Base-by-base conservation (phyloP, 2,329 filamentous ascomycete genomes). In the Juglanconis juglandina region DNA sequence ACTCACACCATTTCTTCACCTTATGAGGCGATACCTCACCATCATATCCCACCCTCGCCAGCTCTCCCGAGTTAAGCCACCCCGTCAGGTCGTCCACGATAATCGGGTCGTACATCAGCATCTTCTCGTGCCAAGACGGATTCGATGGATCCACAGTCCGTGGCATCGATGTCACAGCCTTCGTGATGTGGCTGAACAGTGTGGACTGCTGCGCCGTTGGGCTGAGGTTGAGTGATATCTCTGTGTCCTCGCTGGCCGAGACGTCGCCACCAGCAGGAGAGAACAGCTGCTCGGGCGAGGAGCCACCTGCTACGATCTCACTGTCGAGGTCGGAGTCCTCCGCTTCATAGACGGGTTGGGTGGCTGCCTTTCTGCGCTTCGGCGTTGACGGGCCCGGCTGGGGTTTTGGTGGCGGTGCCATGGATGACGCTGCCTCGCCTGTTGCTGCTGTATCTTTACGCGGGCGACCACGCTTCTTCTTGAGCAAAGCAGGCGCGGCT, bases 61-160 rank as follows among this genome's bases (percentile, higher is more conserved):
- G 74, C 32, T 86, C 84, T 11, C 88, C 88, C 3, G 81, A 81
- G 66, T 96, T 97, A 14, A 98, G 75, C 90, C 92, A 98, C 0
- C 78, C 75, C 0, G 93, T 84, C 13, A 99, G 77, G 65, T 97
- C 92, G 73, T 98, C 94, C 0, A 97, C 75, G 1, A 95, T 81
- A 48, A 99, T 89, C 0, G 94, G 92, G 68, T 98, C 93, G 71
- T 96, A 98, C 71, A 98, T 85, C 5, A 98, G 79, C 51, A 99
- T 97, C 75, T 92, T 96, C 74, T 98, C 92, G 67, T 96, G 82
- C 91, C 93, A 98, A 2, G 85, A 92, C 13, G 85, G 86, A 2
- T 80, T 71, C 6, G 65, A 64, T 1, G 80, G 74, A 64, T 87
- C 77, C 4, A 67, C 77, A 0, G 82, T 79, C 11, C 77, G 77